phyloP scores from a whole-genome alignment of 2,329 filamentous ascomycete genomes.

The Magnaporthiopsis poae region DNA sequence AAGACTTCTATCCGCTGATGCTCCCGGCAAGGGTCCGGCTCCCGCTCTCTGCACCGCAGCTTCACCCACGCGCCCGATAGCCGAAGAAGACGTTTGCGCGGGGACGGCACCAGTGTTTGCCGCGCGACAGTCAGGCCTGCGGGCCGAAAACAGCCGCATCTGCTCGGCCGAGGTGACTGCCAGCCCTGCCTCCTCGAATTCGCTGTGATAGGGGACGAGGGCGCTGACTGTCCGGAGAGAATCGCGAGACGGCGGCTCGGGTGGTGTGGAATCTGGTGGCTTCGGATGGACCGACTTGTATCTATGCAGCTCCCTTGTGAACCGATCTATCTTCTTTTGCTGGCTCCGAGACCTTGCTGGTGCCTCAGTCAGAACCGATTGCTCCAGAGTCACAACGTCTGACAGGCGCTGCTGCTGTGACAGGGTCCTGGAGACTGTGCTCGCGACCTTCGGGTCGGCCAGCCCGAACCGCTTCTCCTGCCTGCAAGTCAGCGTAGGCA shows the following conservation, averaged over 20 bases:
- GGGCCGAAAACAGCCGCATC: constrained; percentile 11
- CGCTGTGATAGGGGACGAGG: constrained; percentile 41
- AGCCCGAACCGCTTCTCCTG: constrained; percentile 22
- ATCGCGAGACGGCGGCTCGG: constrained; percentile 28
- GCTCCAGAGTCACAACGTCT: constrained; percentile 20
- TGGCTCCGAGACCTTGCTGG: constrained; percentile 35
- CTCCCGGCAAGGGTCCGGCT: too few relatives aligned
- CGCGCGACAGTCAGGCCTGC: not conserved
- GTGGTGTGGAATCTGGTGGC: constrained; percentile 29
- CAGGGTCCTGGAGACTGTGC: constrained; percentile 35
- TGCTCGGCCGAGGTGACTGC: constrained; percentile 46
- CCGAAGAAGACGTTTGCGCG: not conserved
- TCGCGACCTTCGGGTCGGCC: constrained; percentile 30
- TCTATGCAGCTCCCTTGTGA: constrained; percentile 31
- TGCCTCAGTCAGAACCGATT: constrained; percentile 11
- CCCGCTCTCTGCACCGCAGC: too few relatives aligned
- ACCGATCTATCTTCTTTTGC: constrained; percentile 30
- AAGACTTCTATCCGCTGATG: not conserved
- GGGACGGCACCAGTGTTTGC: not conserved
- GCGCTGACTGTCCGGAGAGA: constrained; percentile 43
- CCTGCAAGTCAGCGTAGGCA: constrained; percentile 8
- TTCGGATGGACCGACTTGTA: constrained; percentile 30
- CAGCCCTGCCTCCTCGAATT: constrained; percentile 45
- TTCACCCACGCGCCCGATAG: not conserved
- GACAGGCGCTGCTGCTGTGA: constrained; percentile 35